Evolutionary conservation across 176 grass and related monocot species (phyloP).

Genomic region (Lolium rigidum): DNA sequence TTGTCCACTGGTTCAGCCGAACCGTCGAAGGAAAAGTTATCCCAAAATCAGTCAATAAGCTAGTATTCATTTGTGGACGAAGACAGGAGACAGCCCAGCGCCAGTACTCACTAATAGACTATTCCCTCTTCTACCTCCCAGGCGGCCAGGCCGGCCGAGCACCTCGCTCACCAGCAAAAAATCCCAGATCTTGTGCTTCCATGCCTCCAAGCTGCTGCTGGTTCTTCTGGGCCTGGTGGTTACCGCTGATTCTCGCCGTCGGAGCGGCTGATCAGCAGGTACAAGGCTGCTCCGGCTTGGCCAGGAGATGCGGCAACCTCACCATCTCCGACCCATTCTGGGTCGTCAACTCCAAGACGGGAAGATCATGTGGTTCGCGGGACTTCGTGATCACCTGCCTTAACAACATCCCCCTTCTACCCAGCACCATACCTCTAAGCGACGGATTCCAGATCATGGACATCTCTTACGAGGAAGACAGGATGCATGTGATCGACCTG

Average conservation of each 20-base stretch:
- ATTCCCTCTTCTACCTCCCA: too few relatives aligned
- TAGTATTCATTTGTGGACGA: too few relatives aligned
- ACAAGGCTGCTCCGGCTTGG: background rate
- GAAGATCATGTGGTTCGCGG: background rate
- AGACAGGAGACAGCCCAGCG: too few relatives aligned
- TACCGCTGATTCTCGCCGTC: background rate
- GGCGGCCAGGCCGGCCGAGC: too few relatives aligned
- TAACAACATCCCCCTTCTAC: background rate
- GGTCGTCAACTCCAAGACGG: background rate
- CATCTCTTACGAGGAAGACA: conserved; percentile 27
- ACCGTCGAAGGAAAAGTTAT: too few relatives aligned
- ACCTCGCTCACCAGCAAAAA: too few relatives aligned
- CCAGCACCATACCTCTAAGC: background rate
- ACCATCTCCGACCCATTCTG: conserved; percentile 26
- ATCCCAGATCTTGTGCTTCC: background rate
- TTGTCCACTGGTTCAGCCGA: too few relatives aligned
- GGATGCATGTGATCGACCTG: conserved; percentile 4
- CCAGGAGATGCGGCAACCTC: conserved; percentile 33
- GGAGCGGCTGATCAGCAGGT: background rate
- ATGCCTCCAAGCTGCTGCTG: background rate
- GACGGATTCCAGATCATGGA: background rate
- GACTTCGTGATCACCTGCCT: background rate
- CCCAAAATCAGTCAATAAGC: too few relatives aligned
- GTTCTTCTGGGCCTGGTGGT: background rate
- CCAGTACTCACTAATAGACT: too few relatives aligned